These are phyloP conservation scores for Suhomyces wounanorum DNA, from an alignment of 1,139 yeast species.

Conservation along the genomic window DNA sequence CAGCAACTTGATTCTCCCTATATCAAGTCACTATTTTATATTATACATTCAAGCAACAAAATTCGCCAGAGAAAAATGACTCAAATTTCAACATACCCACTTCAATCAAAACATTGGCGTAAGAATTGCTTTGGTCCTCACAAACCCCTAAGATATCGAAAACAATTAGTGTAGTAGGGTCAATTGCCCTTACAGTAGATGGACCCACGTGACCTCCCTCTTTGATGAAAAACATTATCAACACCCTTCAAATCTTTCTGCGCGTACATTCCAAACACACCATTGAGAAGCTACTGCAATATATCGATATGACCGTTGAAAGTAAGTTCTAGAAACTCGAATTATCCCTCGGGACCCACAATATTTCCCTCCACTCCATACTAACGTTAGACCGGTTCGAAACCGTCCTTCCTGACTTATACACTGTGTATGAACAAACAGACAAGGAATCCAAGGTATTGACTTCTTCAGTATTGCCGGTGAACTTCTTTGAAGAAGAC, in stretches of 20 bases:
- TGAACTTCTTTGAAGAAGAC: constrained; percentile 46
- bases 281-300: neutral
- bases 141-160: no score
- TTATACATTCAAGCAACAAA: no score
- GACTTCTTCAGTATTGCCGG: constrained; percentile 42
- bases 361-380: neutral
- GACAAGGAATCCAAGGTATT: constrained; percentile 39
- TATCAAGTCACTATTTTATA: no score
- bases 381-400: constrained; percentile 15
- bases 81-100: no score
- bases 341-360: neutral
- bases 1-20: no score
- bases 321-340: neutral
- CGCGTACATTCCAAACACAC: neutral
- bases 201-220: neutral
- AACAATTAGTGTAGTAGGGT: no score
- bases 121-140: no score
- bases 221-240: constrained; percentile 3
- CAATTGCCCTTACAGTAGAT: neutral
- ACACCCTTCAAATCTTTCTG: neutral
- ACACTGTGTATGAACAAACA: constrained; percentile 33
- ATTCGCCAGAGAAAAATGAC: no score
- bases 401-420: constrained; percentile 17
- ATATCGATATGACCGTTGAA: constrained; percentile 1
- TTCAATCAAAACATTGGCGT: no score